Evolutionary conservation across 768 basidiomycete species (phyloP), one percentile per base, ranked within the genome.

Genomic region (Cyathus striatus): DNA sequence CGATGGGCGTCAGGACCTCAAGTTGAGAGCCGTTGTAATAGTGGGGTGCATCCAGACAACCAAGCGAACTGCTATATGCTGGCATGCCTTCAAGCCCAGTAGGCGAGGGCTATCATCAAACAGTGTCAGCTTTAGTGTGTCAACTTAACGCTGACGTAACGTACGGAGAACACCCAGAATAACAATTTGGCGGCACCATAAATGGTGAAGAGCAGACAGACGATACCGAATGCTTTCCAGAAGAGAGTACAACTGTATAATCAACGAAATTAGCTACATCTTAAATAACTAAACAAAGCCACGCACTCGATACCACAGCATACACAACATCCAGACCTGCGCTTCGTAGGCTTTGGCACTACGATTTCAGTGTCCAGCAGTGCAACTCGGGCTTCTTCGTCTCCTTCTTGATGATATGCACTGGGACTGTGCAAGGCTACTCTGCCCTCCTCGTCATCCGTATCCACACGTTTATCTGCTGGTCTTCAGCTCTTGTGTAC

Each of bases 31-130:
- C 63, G 21, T 73, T 65, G 57, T 76, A 79, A 42, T 72, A 50
- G 49, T 73, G 61, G 2, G 70, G 62, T 5, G 72, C 70, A 36
- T 65, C 48, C 6, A 61, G 49, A 54, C 78, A 81, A 6, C 75
- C 75, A 0, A 80, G 66, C 5, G 75, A 75, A 3, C 59, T 68
- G 57, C 75, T 70, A 61, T 70, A 81, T 21, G 56, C 65, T 0
- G 79, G 80, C 70, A 79, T 75, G n/a, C 60, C 55, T 50, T 81
- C 78, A 5, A 80, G 60, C 9, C 76, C 76, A 27, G 74, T 73
- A 1, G 72, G 70, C 0, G 65, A 52, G 26, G 70, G 68, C 78
- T 79, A n/a, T n/a, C n/a, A n/a, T n/a, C n/a, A n/a, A n/a, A n/a
- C n/a, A n/a, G n/a, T n/a, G n/a, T n/a, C n/a, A n/a, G n/a, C n/a